Conservation (phyloP, 257 asterid species). For the Lantana camara region DNA sequence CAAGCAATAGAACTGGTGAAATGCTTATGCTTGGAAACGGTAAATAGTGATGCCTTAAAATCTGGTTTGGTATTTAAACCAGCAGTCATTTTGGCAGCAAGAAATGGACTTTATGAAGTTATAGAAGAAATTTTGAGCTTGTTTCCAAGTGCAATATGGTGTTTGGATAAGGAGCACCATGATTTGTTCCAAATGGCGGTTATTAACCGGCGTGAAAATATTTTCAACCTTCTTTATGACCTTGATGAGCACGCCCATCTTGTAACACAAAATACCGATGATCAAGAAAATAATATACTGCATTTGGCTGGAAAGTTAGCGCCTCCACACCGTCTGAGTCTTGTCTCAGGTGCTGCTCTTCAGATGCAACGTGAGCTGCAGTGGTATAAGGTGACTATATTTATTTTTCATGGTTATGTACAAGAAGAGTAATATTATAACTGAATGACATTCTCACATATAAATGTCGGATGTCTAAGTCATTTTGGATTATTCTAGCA, state of each 20-base stretch:
- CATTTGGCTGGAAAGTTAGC: slow-evolving; percentile 38
- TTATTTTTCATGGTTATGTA: not conserved
- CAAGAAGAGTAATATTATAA: too few species aligned
- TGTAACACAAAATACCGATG: slow-evolving; percentile 31
- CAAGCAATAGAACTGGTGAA: slow-evolving; percentile 36
- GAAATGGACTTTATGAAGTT: slow-evolving; percentile 33
- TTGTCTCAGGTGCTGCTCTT: slow-evolving; percentile 31
- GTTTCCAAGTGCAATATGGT: slow-evolving; percentile 40
- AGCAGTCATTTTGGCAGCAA: slow-evolving; percentile 30
- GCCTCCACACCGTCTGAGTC: slow-evolving; percentile 35
- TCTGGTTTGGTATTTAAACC: slow-evolving; percentile 30
- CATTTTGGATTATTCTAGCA: too few species aligned
- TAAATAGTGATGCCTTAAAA: slow-evolving; percentile 20
- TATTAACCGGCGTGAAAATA: slow-evolving; percentile 33
- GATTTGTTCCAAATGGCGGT: slow-evolving; percentile 37
- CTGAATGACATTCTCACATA: too few species aligned
- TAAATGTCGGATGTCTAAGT: too few species aligned
- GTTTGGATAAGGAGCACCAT: slow-evolving; percentile 30
- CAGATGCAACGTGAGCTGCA: slow-evolving; percentile 42
- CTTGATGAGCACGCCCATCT: slow-evolving; percentile 31
- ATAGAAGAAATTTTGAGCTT: slow-evolving; percentile 28
- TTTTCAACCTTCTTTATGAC: slow-evolving; percentile 31
- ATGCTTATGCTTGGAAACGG: slow-evolving; percentile 31
- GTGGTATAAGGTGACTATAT: slow-evolving; percentile 36
- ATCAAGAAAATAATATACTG: slow-evolving; percentile 30